Conservation (phyloP, 257 asterid species). For the Penstemon eatonii region DNA sequence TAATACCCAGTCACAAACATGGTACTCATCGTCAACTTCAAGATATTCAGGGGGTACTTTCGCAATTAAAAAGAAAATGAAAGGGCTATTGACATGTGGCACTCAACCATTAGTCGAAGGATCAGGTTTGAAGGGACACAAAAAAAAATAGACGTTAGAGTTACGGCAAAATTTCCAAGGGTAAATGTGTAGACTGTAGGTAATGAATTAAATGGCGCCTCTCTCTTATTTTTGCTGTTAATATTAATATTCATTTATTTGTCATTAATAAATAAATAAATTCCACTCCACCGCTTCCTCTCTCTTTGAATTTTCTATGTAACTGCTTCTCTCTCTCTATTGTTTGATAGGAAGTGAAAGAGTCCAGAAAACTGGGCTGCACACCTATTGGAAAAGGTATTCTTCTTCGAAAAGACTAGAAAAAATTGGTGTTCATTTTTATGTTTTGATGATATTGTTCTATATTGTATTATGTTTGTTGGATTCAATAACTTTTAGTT, state of each 20-base stretch:
- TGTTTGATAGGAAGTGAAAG: conserved; percentile 20
- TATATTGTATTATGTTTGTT: neutral
- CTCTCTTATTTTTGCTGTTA: conserved; percentile 37
- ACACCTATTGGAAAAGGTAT: conserved; percentile 23
- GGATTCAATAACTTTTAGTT: neutral
- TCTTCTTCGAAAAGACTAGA: neutral
- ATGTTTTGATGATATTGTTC: neutral
- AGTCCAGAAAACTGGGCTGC: conserved; percentile 2
- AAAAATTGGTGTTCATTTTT: neutral
- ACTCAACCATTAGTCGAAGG: conserved; percentile 4
- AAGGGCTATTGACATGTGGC: conserved; percentile 37
- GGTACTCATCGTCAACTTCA: conserved; percentile 44
- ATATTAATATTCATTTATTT: conserved; percentile 29
- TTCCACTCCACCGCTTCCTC: conserved; percentile 25
- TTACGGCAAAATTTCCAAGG: conserved; percentile 48
- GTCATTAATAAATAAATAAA: neutral
- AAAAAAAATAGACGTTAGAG: conserved; percentile 49
- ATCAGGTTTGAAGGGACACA: conserved; percentile 12
- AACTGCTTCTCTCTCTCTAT: conserved; percentile 25
- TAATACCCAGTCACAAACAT: neutral
- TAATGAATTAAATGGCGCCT: conserved; percentile 31
- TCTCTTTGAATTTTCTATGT: conserved; percentile 12
- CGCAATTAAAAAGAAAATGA: conserved; percentile 26
- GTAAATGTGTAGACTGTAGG: too few species aligned
- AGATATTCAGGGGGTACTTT: conserved; percentile 26